Conservation (phyloP, 352 stramenopile species). For the Blastocystis sp. region DNA sequence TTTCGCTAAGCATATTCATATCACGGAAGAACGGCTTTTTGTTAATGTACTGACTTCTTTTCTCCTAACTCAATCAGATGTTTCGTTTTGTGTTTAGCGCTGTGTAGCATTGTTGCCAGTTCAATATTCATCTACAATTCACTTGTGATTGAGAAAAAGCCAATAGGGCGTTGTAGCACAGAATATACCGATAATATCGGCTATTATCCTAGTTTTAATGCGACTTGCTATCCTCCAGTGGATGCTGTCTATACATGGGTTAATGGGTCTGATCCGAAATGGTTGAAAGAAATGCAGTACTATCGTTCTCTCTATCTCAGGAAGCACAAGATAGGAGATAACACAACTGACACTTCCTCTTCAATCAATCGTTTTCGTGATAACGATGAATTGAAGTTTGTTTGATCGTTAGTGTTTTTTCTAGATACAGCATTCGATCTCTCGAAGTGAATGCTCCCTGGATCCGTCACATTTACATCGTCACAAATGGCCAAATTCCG, state of each 20-base stretch:
- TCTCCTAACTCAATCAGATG: background rate
- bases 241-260: constrained; percentile 93
- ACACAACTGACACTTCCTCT: constrained; percentile 64
- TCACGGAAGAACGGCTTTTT: background rate
- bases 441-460: constrained; percentile 88
- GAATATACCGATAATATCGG: constrained; percentile 43
- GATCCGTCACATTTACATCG: constrained; percentile 84
- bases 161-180: background rate
- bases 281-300: constrained; percentile 74
- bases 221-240: constrained; percentile 66
- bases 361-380: constrained; percentile 85
- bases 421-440: constrained; percentile 71
- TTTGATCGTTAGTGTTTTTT: background rate
- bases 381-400: constrained; percentile 81
- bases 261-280: constrained; percentile 84
- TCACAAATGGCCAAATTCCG: constrained; percentile 87
- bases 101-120: background rate
- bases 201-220: background rate
- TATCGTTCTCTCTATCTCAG: constrained; percentile 62
- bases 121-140: background rate
- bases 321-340: background rate
- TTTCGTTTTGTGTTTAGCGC: background rate
- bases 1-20: background rate
- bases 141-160: background rate
- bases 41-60: background rate